A percentile compares a stretch with the other conserved stretches of the same genome.
Evolutionary conservation across 2,329 filamentous ascomycete species (phyloP).

Genomic region (Trichophyton mentagrophytes): DNA sequence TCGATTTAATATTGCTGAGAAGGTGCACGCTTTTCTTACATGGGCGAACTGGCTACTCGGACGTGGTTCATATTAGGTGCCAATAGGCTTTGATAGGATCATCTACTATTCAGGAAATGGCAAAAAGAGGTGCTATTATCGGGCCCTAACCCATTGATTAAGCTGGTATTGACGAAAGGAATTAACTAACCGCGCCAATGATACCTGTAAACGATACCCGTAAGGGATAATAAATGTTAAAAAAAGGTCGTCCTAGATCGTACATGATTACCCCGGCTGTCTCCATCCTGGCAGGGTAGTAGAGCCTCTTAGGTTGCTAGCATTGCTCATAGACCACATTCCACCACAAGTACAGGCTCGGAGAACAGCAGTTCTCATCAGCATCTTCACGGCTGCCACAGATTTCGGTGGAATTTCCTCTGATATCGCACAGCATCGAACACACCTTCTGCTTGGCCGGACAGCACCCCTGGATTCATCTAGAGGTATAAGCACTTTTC

Average conservation of each 20-base stretch:
- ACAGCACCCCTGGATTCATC: slow-evolving; percentile 8
- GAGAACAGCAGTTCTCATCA: slow-evolving; percentile 26
- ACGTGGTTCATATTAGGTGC: background rate
- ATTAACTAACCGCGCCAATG: background rate
- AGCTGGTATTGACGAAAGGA: too few species aligned
- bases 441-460: slow-evolving; percentile 38
- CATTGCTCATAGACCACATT: slow-evolving; percentile 27
- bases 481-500: slow-evolving; percentile 28
- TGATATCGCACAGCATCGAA: slow-evolving; percentile 53
- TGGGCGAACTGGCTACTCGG: background rate
- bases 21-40: background rate
- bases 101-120: background rate
- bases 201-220: background rate
- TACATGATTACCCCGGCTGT: background rate
- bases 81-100: background rate
- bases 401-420: slow-evolving; percentile 41
- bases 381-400: slow-evolving; percentile 25
- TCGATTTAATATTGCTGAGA: background rate
- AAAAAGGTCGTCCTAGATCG: background rate
- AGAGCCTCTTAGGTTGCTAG: background rate
- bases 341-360: slow-evolving; percentile 31
- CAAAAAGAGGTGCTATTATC: background rate
- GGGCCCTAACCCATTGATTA: background rate
- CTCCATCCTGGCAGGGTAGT: background rate
- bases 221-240: background rate